Evolutionary conservation across 345 rosid species (phyloP), one percentile per base, ranked within the genome.

Genomic region (Citrus cavaleriei): DNA sequence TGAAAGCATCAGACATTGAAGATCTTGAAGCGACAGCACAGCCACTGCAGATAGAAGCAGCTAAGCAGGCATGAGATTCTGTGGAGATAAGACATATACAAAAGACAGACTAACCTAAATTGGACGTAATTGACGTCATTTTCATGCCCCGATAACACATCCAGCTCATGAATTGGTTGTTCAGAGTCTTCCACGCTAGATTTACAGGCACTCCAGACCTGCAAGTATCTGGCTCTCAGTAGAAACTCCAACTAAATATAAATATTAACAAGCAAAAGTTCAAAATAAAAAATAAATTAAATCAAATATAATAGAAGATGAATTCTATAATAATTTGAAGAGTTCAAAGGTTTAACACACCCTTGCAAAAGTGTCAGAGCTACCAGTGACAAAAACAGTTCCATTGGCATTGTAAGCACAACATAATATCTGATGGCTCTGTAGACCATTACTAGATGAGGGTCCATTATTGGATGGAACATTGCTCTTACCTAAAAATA

Each of bases 61-160:
- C 84, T 79, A 67, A 82, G 71, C 19, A 68, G 64, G 62, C 37
- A 58, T 70, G 70, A 62, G 58, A 70, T 51, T 64, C 51, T 63
- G 35, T 54, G n/a, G 7, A 14, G 51, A 22, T 54, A 61, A 62
- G 76, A 7, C 49, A 54, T n/a, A 32, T 21, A 77, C 12, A 75
- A 54, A 63, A 38, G 71, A 76, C 66, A 25, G 74, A 82, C 85
- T 72, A 79, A 91, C 99, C 99, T 91, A 87, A 96, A 96, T 49
- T 96, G 99, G 65, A 94, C 98, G 80, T 94, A 96, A 81, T 96
- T 96, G 85, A 96, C 99, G 80, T 93, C 99, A 86, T 96, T 96
- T 80, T 93, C 98, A 78, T 96, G 99, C 72, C 98, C 99, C 82
- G 92, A 86, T 83, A 96, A 84, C 68, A 91, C 89, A 83, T 94